Conservation (phyloP, 495 filamentous ascomycete species). For the Bacidia gigantensis region DNA sequence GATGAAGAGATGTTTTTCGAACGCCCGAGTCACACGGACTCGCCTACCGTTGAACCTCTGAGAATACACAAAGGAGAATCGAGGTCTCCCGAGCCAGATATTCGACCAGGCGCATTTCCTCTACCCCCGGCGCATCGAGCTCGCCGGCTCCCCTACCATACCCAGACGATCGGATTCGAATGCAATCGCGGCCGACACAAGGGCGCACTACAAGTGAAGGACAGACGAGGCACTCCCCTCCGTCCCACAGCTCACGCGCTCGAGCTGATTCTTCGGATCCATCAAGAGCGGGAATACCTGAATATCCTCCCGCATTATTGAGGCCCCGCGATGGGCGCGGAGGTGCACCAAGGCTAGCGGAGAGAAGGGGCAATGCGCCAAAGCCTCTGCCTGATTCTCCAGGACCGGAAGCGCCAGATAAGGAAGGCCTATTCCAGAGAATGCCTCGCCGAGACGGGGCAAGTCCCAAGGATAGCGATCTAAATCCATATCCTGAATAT, state of each 20-base stretch:
- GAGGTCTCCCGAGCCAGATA: constrained; percentile 31
- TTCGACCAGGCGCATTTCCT: constrained; percentile 32
- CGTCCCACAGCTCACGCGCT: constrained; percentile 21
- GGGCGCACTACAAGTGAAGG: constrained; percentile 16
- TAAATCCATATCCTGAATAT: constrained; percentile 38
- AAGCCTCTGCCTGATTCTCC: constrained; percentile 68
- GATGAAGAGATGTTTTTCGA: constrained; percentile 70
- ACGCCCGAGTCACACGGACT: constrained; percentile 39
- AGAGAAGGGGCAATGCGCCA: constrained; percentile 58
- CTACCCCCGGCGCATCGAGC: constrained; percentile 50
- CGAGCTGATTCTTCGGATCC: constrained; percentile 24
- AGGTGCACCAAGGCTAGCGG: constrained; percentile 43
- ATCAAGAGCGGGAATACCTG: constrained; percentile 15
- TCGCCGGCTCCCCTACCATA: constrained; percentile 58
- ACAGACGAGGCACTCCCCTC: constrained; percentile 17
- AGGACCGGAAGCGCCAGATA: constrained; percentile 54
- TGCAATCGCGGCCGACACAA: constrained; percentile 22
- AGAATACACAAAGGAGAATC: constrained; percentile 65
- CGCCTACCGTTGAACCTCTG: constrained; percentile 69
- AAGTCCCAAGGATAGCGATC: constrained; percentile 12
- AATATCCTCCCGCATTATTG: constrained; percentile 35
- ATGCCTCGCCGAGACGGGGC: constrained; percentile 28
- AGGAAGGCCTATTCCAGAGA: constrained; percentile 55
- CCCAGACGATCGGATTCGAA: constrained; percentile 54
- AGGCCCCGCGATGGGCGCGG: constrained; percentile 35